A percentile compares a stretch with the other conserved stretches of the same genome.
These are phyloP conservation scores for Starmerella etchellsii DNA, from an alignment of 805 yeast genomes.

Conservation along the genomic window DNA sequence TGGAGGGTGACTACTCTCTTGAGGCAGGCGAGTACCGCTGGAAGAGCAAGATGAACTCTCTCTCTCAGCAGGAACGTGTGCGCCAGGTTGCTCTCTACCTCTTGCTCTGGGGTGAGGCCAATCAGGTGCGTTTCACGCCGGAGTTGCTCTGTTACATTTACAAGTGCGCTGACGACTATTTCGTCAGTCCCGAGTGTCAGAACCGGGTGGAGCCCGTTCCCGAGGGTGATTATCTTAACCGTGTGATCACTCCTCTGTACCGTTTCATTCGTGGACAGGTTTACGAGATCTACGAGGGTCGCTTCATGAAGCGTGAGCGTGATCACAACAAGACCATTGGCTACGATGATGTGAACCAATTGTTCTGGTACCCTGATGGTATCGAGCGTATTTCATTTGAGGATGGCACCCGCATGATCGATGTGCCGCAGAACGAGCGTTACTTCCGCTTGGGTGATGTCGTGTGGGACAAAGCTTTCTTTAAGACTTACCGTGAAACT, in stretches of 20 bases:
- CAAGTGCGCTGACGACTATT: slow-evolving; percentile 88
- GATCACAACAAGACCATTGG: slow-evolving; percentile 56
- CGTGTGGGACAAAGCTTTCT: slow-evolving; percentile 81
- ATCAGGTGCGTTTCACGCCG: slow-evolving; percentile 78
- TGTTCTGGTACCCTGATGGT: slow-evolving; percentile 99
- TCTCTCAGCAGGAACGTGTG: slow-evolving; percentile 44
- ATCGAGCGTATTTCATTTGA: slow-evolving; percentile 79
- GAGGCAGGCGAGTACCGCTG: slow-evolving; percentile 75
- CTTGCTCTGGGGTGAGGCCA: slow-evolving; percentile 68
- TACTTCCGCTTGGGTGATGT: slow-evolving; percentile 82
- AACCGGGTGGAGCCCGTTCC: slow-evolving; percentile 39
- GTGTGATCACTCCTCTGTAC: slow-evolving; percentile 85
- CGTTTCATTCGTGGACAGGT: slow-evolving; percentile 56
- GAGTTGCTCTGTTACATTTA: slow-evolving; percentile 87
- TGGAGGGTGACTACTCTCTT: slow-evolving; percentile 52
- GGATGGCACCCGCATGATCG: slow-evolving; percentile 86
- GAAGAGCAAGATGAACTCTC: slow-evolving; percentile 49
- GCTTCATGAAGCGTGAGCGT: slow-evolving; percentile 47
- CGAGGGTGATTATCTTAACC: slow-evolving; percentile 71
- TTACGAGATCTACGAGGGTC: slow-evolving; percentile 42
- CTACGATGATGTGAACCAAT: slow-evolving; percentile 96
- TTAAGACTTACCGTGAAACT: slow-evolving; percentile 88
- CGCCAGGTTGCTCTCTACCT: slow-evolving; percentile 52
- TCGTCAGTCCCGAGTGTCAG: slow-evolving; percentile 80
- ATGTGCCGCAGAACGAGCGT: slow-evolving; percentile 80